Evolutionary conservation across 352 stramenopile species (phyloP).

Genomic region (Phytophthora cajani): DNA sequence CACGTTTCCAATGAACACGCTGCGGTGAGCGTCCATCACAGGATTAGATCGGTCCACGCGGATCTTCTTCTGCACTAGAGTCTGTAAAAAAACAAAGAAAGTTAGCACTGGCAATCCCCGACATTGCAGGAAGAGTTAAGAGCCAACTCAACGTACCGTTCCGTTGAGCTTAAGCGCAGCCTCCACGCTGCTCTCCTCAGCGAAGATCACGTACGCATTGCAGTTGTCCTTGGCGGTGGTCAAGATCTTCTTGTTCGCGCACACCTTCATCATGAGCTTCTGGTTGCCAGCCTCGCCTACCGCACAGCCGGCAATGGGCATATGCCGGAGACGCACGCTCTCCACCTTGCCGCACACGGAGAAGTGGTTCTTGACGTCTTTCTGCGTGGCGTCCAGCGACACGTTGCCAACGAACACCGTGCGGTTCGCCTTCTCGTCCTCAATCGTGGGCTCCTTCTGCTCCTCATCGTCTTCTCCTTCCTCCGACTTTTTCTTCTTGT

Average conservation of each 20-base stretch:
- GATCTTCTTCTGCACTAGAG: slow-evolving; percentile 67
- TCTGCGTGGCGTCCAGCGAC: slow-evolving; percentile 83
- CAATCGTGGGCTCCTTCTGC: slow-evolving; percentile 30
- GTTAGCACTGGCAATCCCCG: neutral
- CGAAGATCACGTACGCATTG: slow-evolving; percentile 93
- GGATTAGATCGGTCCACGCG: slow-evolving; percentile 71
- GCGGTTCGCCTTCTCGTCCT: slow-evolving; percentile 74
- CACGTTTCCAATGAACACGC: slow-evolving; percentile 93
- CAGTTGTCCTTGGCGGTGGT: slow-evolving; percentile 82
- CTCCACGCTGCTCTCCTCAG: slow-evolving; percentile 56
- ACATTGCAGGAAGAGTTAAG: neutral
- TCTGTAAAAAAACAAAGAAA: slow-evolving; percentile 33
- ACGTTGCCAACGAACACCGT: slow-evolving; percentile 95
- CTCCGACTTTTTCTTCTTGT: slow-evolving; percentile 19
- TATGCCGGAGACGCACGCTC: slow-evolving; percentile 81
- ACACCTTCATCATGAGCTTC: slow-evolving; percentile 93
- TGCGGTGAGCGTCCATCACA: slow-evolving; percentile 80
- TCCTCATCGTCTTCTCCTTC: slow-evolving; percentile 12
- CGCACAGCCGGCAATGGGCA: slow-evolving; percentile 86
- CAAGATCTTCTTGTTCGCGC: slow-evolving; percentile 89
- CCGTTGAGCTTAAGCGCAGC: slow-evolving; percentile 77
- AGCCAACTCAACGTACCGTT: slow-evolving; percentile 41
- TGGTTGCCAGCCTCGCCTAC: slow-evolving; percentile 90
- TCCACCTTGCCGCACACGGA: slow-evolving; percentile 87
- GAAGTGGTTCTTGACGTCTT: slow-evolving; percentile 87